phyloP scores from a whole-genome alignment of 83 land plant genomes.

The Picea mariana region DNA sequence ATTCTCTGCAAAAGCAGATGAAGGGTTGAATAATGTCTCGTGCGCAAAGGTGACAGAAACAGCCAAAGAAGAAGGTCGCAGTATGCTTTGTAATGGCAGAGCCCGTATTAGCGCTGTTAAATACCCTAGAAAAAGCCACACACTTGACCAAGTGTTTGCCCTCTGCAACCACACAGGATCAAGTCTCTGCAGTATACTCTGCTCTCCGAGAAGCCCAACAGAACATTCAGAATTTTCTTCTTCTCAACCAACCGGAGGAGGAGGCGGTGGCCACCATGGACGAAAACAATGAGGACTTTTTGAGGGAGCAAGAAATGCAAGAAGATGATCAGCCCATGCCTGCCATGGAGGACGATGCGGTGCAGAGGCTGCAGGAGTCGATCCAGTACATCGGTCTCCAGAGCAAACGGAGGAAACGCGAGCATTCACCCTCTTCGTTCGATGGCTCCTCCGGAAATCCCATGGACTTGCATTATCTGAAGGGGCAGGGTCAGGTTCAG shows the following conservation, averaged over 20 bases:
- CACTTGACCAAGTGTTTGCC: constrained; percentile 15
- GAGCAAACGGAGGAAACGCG: constrained; percentile 10
- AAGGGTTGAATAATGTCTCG: too few relatives aligned
- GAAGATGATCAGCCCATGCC: constrained; percentile 9
- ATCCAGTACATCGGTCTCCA: neutral
- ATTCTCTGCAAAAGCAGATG: too few relatives aligned
- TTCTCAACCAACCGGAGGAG: constrained; percentile 4
- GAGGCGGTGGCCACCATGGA: neutral
- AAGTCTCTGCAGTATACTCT: neutral
- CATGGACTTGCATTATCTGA: neutral
- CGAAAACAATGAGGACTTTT: neutral
- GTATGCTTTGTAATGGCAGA: too few relatives aligned
- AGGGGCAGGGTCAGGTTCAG: neutral
- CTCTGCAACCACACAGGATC: neutral
- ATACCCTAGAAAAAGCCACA: constrained; percentile 8
- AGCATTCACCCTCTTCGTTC: neutral
- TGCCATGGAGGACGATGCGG: neutral
- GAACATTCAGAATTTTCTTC: constrained; percentile 5
- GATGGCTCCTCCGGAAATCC: too few relatives aligned
- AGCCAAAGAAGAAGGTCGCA: too few relatives aligned
- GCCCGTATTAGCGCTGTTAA: neutral
- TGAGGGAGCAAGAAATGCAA: neutral
- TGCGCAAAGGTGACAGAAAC: too few relatives aligned
- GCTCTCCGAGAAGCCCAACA: constrained; percentile 6
- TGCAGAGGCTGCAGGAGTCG: constrained; percentile 14